Conservation (phyloP, 1,284 basidiomycete genomes). For the Gymnopus androsaceus region DNA sequence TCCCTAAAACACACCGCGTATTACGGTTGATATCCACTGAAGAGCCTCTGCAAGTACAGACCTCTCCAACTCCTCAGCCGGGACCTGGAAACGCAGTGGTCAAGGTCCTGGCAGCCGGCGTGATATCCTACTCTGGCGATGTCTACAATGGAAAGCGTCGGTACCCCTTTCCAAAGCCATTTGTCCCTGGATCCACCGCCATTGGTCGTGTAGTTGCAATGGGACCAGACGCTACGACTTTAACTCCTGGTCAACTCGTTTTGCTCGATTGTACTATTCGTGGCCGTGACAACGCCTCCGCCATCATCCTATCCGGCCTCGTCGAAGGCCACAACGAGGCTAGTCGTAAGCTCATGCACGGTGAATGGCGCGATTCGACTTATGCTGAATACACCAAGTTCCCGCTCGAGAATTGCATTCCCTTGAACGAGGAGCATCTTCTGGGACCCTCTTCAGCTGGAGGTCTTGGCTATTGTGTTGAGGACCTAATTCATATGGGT, state of each 20-base stretch:
- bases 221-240: neutral
- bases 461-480: neutral
- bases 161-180: neutral
- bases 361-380: slow-evolving; percentile 1
- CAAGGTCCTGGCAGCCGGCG: neutral
- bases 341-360: slow-evolving; percentile 1
- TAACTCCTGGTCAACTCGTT: neutral
- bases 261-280: slow-evolving; percentile 1
- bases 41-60: neutral
- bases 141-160: slow-evolving; percentile 1
- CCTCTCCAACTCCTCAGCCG: neutral
- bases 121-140: neutral
- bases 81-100: neutral
- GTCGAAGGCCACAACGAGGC: neutral
- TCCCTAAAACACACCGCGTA: neutral
- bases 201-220: neutral
- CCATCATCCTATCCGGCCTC: neutral
- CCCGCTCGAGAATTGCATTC: slow-evolving; percentile 3
- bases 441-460: neutral
- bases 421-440: neutral
- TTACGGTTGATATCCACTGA: neutral
- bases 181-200: neutral
- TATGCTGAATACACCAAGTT: slow-evolving; percentile 4
- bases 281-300: neutral
- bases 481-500: neutral